Percentiles rank a stretch among this genome's conserved stretches.
Evolutionary conservation across 148 eudicot genomes (phyloP).

Genomic region (Talinum fruticosum): DNA sequence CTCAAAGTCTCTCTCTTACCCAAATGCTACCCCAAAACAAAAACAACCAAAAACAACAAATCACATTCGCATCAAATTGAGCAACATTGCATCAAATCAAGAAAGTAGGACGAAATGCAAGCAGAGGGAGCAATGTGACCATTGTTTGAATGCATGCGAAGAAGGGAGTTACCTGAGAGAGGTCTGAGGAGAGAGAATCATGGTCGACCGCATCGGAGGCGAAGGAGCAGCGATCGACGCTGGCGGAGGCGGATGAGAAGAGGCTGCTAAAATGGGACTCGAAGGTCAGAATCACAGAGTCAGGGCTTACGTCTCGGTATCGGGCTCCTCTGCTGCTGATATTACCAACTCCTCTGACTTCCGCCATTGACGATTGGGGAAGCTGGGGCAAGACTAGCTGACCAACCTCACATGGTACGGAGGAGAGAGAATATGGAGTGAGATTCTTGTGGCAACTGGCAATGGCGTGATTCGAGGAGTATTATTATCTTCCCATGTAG

Average conservation of each 20-base stretch:
- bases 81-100: neutral
- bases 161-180: constrained; percentile 30
- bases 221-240: constrained; percentile 67
- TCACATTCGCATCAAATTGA: neutral
- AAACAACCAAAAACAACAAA: neutral
- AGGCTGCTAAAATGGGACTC: constrained; percentile 58
- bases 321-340: constrained; percentile 27
- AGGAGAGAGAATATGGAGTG: neutral
- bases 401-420: neutral
- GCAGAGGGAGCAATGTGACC: neutral
- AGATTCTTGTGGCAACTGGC: neutral
- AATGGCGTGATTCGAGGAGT: neutral
- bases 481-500: neutral
- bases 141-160: neutral
- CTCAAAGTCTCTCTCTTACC: constrained; percentile 43
- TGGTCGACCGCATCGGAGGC: constrained; percentile 57
- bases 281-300: constrained; percentile 54
- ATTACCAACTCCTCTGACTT: constrained; percentile 25
- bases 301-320: constrained; percentile 62
- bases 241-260: constrained; percentile 70
- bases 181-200: constrained; percentile 42
- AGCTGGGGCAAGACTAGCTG: neutral
- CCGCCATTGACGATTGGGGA: constrained; percentile 38
- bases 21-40: constrained; percentile 49
- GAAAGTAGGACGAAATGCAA: neutral